Conservation (phyloP, 1,284 basidiomycete genomes). For the Inonotus hispidus region DNA sequence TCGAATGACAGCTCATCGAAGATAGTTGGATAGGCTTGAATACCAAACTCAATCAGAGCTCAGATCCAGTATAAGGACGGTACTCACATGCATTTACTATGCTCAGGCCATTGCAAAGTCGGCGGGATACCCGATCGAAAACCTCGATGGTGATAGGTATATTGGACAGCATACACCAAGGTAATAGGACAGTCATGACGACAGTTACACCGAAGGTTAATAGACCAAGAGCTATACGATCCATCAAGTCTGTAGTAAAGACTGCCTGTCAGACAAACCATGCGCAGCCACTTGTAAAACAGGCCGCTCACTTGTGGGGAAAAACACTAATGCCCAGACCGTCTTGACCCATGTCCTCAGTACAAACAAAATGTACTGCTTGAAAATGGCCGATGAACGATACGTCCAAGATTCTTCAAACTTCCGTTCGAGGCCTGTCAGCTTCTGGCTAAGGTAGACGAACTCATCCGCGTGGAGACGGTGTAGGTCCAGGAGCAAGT, state of each 20-base stretch:
- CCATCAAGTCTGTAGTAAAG: constrained; percentile 17
- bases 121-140: constrained; percentile 18
- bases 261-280: not conserved
- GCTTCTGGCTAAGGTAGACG: constrained; percentile 19
- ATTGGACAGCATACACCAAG: constrained; percentile 22
- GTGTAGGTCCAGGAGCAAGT: constrained; percentile 17
- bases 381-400: constrained; percentile 16
- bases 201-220: constrained; percentile 20
- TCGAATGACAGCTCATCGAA: constrained; percentile 27
- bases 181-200: constrained; percentile 22
- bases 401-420: constrained; percentile 19
- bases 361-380: constrained; percentile 20
- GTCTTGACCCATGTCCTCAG: constrained; percentile 21
- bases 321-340: constrained; percentile 20
- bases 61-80: not conserved
- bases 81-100: constrained; percentile 24
- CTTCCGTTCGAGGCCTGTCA: constrained; percentile 11
- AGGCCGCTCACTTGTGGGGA: constrained; percentile 21
- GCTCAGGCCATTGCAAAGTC: constrained; percentile 21
- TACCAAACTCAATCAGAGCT: not conserved
- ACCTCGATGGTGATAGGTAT: constrained; percentile 14
- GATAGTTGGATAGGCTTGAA: constrained; percentile 29
- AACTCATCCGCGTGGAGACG: constrained; percentile 25
- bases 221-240: constrained; percentile 19
- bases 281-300: not conserved